Base-by-base conservation (phyloP, 2,329 filamentous ascomycete species). In the Pestalotiopsis sp. region DNA sequence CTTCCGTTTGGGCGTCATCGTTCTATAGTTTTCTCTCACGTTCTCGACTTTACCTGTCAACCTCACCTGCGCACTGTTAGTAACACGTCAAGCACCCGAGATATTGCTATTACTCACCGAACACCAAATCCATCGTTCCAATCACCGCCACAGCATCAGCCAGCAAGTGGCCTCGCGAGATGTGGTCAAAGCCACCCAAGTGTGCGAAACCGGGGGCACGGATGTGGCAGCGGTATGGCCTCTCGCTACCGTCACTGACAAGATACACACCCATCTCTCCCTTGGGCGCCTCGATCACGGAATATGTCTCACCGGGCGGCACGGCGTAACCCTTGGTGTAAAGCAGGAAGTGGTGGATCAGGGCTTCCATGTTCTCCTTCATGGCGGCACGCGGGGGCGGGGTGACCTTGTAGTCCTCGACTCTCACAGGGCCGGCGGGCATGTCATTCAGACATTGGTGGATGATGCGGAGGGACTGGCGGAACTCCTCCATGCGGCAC, bases 361-460 rank as follows among this genome's bases (percentile, higher is more conserved):
- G 89, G 52, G 96, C 95, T 85, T 99, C 96, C 97, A 99, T 99
- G 87, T 99, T 99, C 90, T 99, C 96, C 89, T 99, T 99, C 96
- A 99, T 99, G 78, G 96, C 96, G 59, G 93, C 88, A 78, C 96
- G 91, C n/a, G 96, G 97, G 71, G 96, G 96, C 25, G 96, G 96
- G 2, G 93, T 92, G 77, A 99, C 90, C 90, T 99, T 99, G 90
- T 98, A 99, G 83, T 99, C 96, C 84, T 99, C 96, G 57, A 98
- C 94, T 74, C 95, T 93, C 79, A 98, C 89, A 65, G 96, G 96
- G 36, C 96, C 96, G 63, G 93, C 88, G 63, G 97, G 95, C 93
- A 99, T 99, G 87, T 99, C 94, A 88, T 99, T 98, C 76, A 99
- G 85, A 83, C 97, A 99, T 84, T 99, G 97, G 87, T 97, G 92